Evolutionary conservation across 2,329 filamentous ascomycete genomes (phyloP).

Genomic region (Chaetomiaceae sp.): DNA sequence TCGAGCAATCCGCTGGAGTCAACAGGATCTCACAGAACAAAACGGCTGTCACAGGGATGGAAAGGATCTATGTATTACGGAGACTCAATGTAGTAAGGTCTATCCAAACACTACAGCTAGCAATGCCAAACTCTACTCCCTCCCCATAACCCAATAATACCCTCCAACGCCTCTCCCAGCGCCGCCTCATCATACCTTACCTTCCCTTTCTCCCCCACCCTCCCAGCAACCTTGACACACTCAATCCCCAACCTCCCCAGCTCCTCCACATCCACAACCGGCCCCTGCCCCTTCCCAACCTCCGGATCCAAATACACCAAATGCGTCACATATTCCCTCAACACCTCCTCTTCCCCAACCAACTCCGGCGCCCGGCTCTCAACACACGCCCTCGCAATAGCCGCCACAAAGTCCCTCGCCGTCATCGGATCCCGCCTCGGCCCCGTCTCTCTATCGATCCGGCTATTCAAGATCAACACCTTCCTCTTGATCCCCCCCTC

Average conservation of each 20-base stretch:
- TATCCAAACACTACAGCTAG: no score
- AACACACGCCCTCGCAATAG: slow-evolving; percentile 69
- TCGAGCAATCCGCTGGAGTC: no score
- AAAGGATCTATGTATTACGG: no score
- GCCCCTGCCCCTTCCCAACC: slow-evolving; percentile 31
- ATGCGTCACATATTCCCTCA: slow-evolving; percentile 70
- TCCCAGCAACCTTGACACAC: slow-evolving; percentile 71
- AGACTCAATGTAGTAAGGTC: no score
- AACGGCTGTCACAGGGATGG: no score
- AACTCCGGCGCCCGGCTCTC: slow-evolving; percentile 53
- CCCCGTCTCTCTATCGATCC: slow-evolving; percentile 80
- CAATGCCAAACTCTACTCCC: no score
- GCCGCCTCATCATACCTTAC: slow-evolving; percentile 73
- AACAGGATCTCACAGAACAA: no score
- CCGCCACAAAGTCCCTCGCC: slow-evolving; percentile 75
- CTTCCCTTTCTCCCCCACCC: slow-evolving; percentile 47
- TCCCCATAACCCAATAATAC: slow-evolving; percentile 53
- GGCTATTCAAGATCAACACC: slow-evolving; percentile 81
- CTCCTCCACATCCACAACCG: slow-evolving; percentile 62
- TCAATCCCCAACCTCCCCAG: slow-evolving; percentile 69
- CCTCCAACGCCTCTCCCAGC: slow-evolving; percentile 69
- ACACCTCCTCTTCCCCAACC: slow-evolving; percentile 44
- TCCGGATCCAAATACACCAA: slow-evolving; percentile 70
- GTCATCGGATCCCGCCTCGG: slow-evolving; percentile 61
- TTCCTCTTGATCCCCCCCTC: slow-evolving; percentile 50